Percentiles rank a stretch among this genome's conserved stretches.
Conservation (phyloP, 768 basidiomycete genomes). For the Suillus discolor region DNA sequence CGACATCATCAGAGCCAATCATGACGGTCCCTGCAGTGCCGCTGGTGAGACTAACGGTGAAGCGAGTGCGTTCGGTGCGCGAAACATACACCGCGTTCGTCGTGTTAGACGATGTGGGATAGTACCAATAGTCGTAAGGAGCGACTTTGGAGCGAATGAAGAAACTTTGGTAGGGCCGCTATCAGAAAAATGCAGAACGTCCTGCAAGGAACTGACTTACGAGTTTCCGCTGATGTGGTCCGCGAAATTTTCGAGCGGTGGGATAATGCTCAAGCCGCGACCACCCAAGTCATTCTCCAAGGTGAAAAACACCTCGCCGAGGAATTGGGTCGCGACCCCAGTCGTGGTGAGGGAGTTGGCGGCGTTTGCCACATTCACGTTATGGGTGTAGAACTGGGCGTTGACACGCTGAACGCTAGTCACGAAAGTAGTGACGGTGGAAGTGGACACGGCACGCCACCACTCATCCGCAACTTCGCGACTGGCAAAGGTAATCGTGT, state of each 20-base stretch:
- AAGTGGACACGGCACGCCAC: conserved; percentile 24
- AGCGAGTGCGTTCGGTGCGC: no score
- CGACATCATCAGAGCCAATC: no score
- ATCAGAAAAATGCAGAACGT: background rate
- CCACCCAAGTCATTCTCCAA: background rate
- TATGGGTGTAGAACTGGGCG: background rate
- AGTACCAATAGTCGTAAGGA: no score
- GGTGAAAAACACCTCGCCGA: background rate
- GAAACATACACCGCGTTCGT: no score
- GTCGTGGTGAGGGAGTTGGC: background rate
- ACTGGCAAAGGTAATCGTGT: conserved; percentile 23
- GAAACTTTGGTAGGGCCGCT: no score
- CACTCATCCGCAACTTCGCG: conserved; percentile 28
- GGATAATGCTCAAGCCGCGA: background rate
- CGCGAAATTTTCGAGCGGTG: background rate
- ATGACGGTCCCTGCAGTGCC: no score
- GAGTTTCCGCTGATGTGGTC: background rate
- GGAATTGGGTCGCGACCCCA: background rate
- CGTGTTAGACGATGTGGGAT: no score
- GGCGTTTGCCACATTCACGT: background rate
- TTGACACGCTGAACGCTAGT: background rate
- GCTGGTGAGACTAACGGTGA: no score
- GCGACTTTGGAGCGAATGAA: no score
- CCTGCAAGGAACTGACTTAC: background rate
- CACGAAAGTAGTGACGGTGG: background rate